Percentiles rank a stretch among this genome's conserved stretches.
Evolutionary conservation across 2,329 filamentous ascomycete genomes (phyloP).

Genomic region (Ceratocystiopsis sp.): DNA sequence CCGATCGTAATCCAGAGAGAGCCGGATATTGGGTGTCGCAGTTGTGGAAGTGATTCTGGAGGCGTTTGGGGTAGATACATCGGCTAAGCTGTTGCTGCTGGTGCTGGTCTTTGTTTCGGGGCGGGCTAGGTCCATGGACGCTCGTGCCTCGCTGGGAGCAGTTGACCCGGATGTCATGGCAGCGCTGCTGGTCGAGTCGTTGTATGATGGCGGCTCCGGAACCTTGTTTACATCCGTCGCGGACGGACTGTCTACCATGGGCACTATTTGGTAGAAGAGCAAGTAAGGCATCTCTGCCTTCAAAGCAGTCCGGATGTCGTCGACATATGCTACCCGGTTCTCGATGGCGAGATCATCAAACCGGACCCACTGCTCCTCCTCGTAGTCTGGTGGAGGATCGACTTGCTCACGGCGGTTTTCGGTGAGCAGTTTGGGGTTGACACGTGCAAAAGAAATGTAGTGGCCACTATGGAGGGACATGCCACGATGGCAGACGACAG

Average conservation of each 20-base stretch:
- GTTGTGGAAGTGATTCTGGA: slow-evolving; percentile 13
- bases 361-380: slow-evolving; percentile 67
- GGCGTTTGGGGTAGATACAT: slow-evolving; percentile 18
- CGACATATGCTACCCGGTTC: slow-evolving; percentile 55
- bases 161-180: no score
- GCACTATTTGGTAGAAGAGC: slow-evolving; percentile 86
- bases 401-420: slow-evolving; percentile 38
- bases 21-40: slow-evolving; percentile 28
- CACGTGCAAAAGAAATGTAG: slow-evolving; percentile 73
- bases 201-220: slow-evolving; percentile 41
- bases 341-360: slow-evolving; percentile 69
- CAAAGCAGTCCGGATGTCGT: slow-evolving; percentile 60
- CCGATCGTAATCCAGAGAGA: slow-evolving; percentile 37
- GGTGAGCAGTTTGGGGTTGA: slow-evolving; percentile 44
- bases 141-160: no score
- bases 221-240: slow-evolving; percentile 30
- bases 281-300: slow-evolving; percentile 85
- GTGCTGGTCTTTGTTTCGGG: slow-evolving; percentile 3
- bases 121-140: no score
- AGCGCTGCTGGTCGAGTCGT: slow-evolving; percentile 28
- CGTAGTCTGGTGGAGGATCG: slow-evolving; percentile 46
- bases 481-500: slow-evolving; percentile 82
- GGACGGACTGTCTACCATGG: slow-evolving; percentile 48
- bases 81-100: slow-evolving; percentile 28
- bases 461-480: slow-evolving; percentile 76